A percentile compares a stretch with the other conserved stretches of the same genome.
Conservation (phyloP, 768 basidiomycete genomes). For the Mycena latifolia region DNA sequence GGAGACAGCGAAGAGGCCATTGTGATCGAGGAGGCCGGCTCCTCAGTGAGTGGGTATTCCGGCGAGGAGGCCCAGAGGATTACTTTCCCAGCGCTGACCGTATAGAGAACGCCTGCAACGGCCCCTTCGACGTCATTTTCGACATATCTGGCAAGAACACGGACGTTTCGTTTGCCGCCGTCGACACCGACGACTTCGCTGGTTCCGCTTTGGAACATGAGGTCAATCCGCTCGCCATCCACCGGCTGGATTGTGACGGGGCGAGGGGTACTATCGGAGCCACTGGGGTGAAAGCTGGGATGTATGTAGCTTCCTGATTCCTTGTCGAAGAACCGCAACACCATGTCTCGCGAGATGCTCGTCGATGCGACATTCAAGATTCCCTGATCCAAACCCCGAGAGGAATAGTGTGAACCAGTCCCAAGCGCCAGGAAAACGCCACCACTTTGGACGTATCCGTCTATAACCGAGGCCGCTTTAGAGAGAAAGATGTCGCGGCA, state of each 20-base stretch:
- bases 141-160: constrained; percentile 48
- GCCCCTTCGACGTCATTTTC: constrained; percentile 35
- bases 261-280: constrained; percentile 26
- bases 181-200: constrained; percentile 47
- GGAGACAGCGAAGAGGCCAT: constrained; percentile 35
- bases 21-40: constrained; percentile 46
- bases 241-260: constrained; percentile 35
- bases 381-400: constrained; percentile 52
- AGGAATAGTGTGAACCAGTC: constrained; percentile 61
- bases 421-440: constrained; percentile 80
- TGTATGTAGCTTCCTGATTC: constrained; percentile 47
- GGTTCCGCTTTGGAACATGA: constrained; percentile 43
- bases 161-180: constrained; percentile 37
- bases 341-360: constrained; percentile 42
- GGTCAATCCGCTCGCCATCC: constrained; percentile 42
- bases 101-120: constrained; percentile 48
- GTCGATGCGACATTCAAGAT: constrained; percentile 52
- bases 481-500: constrained; percentile 58
- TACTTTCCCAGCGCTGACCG: constrained; percentile 61
- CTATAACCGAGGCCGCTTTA: constrained; percentile 59
- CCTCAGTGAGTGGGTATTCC: constrained; percentile 64
- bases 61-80: constrained; percentile 69
- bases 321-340: constrained; percentile 52
- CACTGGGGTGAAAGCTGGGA: constrained; percentile 38
- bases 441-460: constrained; percentile 72